Evolutionary conservation across 352 stramenopile genomes (phyloP), one percentile per base, ranked within the genome.

Genomic region (Globisporangium acanthophoron): DNA sequence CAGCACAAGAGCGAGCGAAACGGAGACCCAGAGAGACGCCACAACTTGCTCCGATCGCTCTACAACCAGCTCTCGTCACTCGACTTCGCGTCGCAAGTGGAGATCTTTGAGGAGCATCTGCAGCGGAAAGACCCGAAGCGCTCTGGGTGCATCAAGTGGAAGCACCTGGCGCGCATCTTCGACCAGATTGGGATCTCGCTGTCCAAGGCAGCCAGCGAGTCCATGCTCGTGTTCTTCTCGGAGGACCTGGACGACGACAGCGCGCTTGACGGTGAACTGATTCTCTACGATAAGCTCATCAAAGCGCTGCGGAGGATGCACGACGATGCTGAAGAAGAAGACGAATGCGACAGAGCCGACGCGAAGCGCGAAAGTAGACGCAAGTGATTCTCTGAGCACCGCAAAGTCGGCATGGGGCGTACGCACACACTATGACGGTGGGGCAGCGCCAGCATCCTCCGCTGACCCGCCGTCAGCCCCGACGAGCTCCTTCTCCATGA

Each of bases 401-500:
- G 37, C 37, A 18, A 12, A 12, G 4, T 6, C 13, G 29, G 2
- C 29, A 18, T 18, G 3, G 15, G 35, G 9, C 45, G 24, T 24
- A 21, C 45, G 9, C 9, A 41, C 43, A 29, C 13, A 47, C 43
- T 52, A 58, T 9, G 44, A 41, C 11, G 33, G 11, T 29, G 55
- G 5, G n/a, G 9, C 15, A 24, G 40, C n/a, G 13, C 0, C 35
- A 43, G 27, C 57, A 44, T 70, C 71, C 24, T 29, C 44, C 21
- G 31, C 31, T 5, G 31, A 46, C 37, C 43, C 50, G 0, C 56
- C 70, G 39, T 76, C 73, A 18, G 74, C 56, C 3, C 74, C 74
- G 56, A 80, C 67, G 0, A 91, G 39, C 59, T 90, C 83, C 40
- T 86, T 88, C 58, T 91, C 68, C 83, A 92, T 92, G 49, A 85